Evolutionary conservation across 176 grass and related monocot genomes (phyloP), one percentile per base, ranked within the genome.

Genomic region (Cenchrus americanus): DNA sequence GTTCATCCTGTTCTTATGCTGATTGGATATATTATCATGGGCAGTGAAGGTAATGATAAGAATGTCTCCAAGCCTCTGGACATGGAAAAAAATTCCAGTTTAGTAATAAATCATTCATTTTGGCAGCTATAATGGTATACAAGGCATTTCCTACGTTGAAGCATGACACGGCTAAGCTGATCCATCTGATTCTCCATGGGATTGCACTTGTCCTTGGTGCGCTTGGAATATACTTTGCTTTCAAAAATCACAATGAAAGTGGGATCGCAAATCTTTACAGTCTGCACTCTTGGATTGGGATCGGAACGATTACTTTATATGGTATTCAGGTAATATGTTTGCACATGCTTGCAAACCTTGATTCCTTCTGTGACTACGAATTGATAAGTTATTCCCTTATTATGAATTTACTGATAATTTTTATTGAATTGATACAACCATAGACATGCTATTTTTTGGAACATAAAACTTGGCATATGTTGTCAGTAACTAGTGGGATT

Each of bases 1-100:
- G 62, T 98, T 83, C 95, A 98, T 69, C 95, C 92, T 51, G 95
- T 98, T 71, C 76, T 98, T 83, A 98, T 98, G 95, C 69, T 98
- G 74, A 98, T 98, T 79, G 95, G 95, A 46, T 98, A 81, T 78
- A 94, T 94, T 79, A 88, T 98, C 49, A 48, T 98, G 0, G 95
- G 95, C 18, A 86, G 90, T 79, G 90, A 98, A 93, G 95, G 90
- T 94, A 87, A 72, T 69, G 66, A 77, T 65, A 11, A 11, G 52
- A 37, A 53, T 62, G 18, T 15, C 17, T 71, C 27, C 0, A 62
- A 34, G 34, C 68, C 9, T 79, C 15, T 71, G 26, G 55, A 67
- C 7, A 9, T 71, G 49, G 70, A 49, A 5, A 70, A 43, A 62
- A 21, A 61, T 80, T 80, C 37, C 14, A 69, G 51, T 46, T 80